Evolutionary conservation across 2,329 filamentous ascomycete genomes (phyloP).

Genomic region (Herpotrichia juniperi): DNA sequence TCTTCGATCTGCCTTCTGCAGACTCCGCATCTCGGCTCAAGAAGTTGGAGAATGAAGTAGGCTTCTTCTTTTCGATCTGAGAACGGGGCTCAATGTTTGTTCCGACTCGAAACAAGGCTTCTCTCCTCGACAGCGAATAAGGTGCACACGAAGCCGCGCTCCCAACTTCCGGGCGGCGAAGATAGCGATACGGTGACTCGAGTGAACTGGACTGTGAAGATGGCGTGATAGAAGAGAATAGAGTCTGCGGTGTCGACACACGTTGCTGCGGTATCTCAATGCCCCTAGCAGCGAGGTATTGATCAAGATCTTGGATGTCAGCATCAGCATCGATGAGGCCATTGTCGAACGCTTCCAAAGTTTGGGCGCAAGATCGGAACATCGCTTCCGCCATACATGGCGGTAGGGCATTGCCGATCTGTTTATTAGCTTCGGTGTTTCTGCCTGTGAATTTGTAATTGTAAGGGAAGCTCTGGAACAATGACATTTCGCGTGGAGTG

Average conservation of each 20-base stretch:
- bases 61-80: neutral
- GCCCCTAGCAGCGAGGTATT: constrained; percentile 7
- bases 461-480: constrained; percentile 22
- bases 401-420: constrained; percentile 32
- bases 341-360: constrained; percentile 31
- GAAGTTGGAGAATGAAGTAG: neutral
- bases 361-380: constrained; percentile 9
- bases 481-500: constrained; percentile 25
- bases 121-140: neutral
- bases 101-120: neutral
- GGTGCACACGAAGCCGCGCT: neutral
- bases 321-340: constrained; percentile 32
- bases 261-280: constrained; percentile 9
- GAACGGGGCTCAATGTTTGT: neutral
- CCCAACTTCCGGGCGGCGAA: neutral
- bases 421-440: constrained; percentile 13
- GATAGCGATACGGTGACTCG: neutral
- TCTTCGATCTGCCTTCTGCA: neutral
- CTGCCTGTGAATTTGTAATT: constrained; percentile 19
- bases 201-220: neutral
- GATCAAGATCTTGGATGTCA: constrained; percentile 22
- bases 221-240: neutral
- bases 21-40: neutral
- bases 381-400: constrained; percentile 18
- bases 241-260: neutral